Evolutionary conservation across 306 rosid genomes (phyloP), one percentile per base, ranked within the genome.

Genomic region (Astragalus membranaceus): DNA sequence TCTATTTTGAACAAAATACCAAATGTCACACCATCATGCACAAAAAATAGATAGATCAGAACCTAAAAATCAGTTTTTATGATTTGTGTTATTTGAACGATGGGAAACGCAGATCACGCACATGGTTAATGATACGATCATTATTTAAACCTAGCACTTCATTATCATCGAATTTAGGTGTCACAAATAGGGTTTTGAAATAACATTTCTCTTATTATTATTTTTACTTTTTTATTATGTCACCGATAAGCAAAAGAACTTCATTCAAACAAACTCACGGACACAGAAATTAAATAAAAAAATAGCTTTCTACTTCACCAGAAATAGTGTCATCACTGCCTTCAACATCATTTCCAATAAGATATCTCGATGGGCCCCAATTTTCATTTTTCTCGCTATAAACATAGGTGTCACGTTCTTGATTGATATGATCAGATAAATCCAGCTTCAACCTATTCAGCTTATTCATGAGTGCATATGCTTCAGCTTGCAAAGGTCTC

Each of bases 301-400:
- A 7, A 7, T 35, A 44, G 57, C 1, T 77, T 54, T 70, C 67
- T 70, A 51, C 68, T n/a, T 17, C 73, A 71, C 46, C 62, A 54
- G 37, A 64, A 10, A 5, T 9, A n/a, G 16, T 6, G 1, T 8
- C 12, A n/a, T 47, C 51, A 0, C 0, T 15, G 5, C 5, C 15
- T 14, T 6, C 44, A 51, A 1, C 72, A 20, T 39, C 72, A 29
- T 3, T 17, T 29, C 9, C 30, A 32, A 6, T 7, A 2, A 0
- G 9, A 49, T 11, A 15, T 41, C 29, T 7, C 11, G 49, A 0
- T 16, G 32, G 48, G 9, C 49, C 42, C 57, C 39, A 9, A 12
- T 46, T 50, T 8, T 8, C 71, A 41, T 3, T 7, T 1, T 14
- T 7, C 41, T 6, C 6, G 12, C 13, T 47, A 3, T 10, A 1